Evolutionary conservation across 2,329 filamentous ascomycete species (phyloP).

Genomic region (Myriosclerotinia curreyana): DNA sequence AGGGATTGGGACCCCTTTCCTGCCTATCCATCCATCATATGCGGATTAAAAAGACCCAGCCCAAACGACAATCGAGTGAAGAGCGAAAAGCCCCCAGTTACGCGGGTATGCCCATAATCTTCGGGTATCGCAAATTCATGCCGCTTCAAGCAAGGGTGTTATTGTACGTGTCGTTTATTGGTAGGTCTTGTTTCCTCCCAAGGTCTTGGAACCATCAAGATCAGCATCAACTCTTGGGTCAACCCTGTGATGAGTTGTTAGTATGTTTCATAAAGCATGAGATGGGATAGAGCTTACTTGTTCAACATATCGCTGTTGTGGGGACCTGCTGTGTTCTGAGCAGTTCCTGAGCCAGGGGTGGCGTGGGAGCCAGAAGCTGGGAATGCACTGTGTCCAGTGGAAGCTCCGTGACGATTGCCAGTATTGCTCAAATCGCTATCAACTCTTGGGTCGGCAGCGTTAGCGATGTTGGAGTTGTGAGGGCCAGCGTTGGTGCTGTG

Average conservation of each 20-base stretch:
- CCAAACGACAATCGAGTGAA: conserved; percentile 9
- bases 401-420: conserved; percentile 39
- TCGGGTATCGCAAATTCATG: conserved; percentile 18
- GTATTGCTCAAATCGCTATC: conserved; percentile 50
- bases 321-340: conserved; percentile 49
- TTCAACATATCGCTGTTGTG: conserved; percentile 54
- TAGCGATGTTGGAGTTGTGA: conserved; percentile 41
- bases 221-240: conserved; percentile 55
- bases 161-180: conserved; percentile 26
- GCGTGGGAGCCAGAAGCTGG: conserved; percentile 38
- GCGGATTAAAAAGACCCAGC: not conserved
- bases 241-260: conserved; percentile 40
- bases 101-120: conserved; percentile 9
- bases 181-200: conserved; percentile 53
- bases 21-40: conserved; percentile 5
- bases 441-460: conserved; percentile 52
- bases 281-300: conserved; percentile 40
- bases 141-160: not conserved
- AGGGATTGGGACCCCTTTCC: not conserved
- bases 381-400: conserved; percentile 32
- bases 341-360: conserved; percentile 38
- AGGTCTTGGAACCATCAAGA: conserved; percentile 52
- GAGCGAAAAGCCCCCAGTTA: conserved; percentile 7
- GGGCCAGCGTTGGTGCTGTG: conserved; percentile 41
- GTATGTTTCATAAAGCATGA: not conserved